Evolutionary conservation across 179 eudicot genomes (phyloP), one percentile per base, ranked within the genome.

Genomic region (Beta lomatogona): DNA sequence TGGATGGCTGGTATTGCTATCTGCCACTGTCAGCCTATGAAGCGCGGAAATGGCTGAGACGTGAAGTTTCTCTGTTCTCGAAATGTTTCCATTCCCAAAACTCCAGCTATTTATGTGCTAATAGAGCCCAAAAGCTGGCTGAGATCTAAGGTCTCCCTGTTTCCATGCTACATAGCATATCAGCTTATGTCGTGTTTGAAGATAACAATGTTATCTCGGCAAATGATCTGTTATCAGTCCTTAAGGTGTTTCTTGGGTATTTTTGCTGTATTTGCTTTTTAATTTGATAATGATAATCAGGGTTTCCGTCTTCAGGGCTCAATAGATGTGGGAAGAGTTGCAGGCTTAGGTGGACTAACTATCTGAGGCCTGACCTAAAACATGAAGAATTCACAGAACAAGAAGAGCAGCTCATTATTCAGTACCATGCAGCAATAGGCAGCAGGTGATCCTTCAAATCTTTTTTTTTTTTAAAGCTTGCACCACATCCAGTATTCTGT

Each of bases 261-360:
- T 15, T 45, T 45, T 9, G 18, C 13, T 55, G 13, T 41, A 18
- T 41, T 18, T 4, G 25, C n/a, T 3, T 28, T 64, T 64, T 3
- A 61, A 4, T 44, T 36, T 2, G 46, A 9, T 71, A 50, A n/a
- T 12, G n/a, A 36, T 68, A 14, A 46, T 45, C 69, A 66, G 48
- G 63, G 59, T 60, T n/a, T 73, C 74, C 70, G 76, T 57, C 65
- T 76, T 59, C 82, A 95, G 98, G 98, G 16, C 95, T 93, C 3
- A 95, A 92, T 70, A 90, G 98, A 86, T 95, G 98, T 60, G 98
- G 98, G 14, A 95, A 95, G 92, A 95, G 98, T 83, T 95, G 98
- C 75, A 89, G 98, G 84, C 91, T 95, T 11, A 79, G 98, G 71
- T 95, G 98, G 98, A 95, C 97, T 53, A 95, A 95, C 79, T 95